Evolutionary conservation across 257 asterid genomes (phyloP).

Genomic region (Rauvolfia tetraphylla): DNA sequence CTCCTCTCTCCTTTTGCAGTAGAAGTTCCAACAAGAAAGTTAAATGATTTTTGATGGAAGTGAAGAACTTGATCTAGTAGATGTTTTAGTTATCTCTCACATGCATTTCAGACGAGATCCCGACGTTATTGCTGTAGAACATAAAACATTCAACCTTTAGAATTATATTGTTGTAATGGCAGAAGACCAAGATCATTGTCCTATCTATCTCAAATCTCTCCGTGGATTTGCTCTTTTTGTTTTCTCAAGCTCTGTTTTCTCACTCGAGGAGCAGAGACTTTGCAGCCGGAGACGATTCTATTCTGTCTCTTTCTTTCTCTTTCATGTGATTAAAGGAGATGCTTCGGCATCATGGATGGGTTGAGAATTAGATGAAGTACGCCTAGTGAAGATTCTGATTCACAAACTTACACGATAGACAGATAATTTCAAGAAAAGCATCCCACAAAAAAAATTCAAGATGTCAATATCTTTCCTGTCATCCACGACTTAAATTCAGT

Average conservation of each 20-base stretch:
- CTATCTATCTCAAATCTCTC: no score
- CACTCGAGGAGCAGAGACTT: background rate
- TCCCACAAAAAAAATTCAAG: background rate
- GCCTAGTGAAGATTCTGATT: background rate
- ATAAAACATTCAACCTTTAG: no score
- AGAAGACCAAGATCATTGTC: no score
- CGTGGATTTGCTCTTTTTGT: no score
- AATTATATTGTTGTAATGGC: no score
- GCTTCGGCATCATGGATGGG: background rate
- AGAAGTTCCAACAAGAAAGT: no score
- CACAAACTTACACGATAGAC: background rate
- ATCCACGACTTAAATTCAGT: background rate
- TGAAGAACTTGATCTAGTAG: no score
- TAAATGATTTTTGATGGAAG: no score
- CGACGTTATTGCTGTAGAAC: no score
- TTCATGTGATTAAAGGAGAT: background rate
- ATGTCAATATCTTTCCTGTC: background rate
- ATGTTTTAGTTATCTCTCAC: no score
- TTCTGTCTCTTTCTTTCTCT: background rate
- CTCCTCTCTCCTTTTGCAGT: no score
- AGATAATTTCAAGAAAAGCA: background rate
- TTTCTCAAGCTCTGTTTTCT: background rate
- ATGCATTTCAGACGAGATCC: no score
- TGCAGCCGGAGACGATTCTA: background rate
- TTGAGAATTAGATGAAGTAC: background rate